Base-by-base conservation (phyloP, 305 asterid genomes). In the Fraxinus angustifolia region DNA sequence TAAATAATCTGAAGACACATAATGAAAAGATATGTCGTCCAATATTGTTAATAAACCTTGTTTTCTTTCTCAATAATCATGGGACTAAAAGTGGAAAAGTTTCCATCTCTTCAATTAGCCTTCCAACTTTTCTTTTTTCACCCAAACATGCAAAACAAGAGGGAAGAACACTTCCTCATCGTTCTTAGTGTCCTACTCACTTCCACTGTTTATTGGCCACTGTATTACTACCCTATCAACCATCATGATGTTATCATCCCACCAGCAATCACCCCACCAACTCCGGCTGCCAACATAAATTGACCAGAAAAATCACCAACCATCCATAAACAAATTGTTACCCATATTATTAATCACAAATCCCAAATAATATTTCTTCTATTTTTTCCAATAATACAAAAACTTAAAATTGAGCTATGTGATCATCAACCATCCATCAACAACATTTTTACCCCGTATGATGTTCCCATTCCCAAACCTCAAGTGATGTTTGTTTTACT, bases 381-480 rank as follows among this genome's bases (percentile, higher is more conserved):
- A 53, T 53, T 56, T 56, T 56, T n/a, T 53, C 65, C 26, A 53
- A n/a, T 23, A 23, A 62, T 21, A 26, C 35, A 11, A 65, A 65
- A 23, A 28, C 73, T 26, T 11, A 65, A 28, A 62, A 23, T 65
- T 26, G 31, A 65, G n/a, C 35, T 28, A 65, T 26, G 6, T 65
- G 73, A 65, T 8, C n/a, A 65, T 65, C 72, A 23, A 65, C n/a
- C 34, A 65, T 65, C 72, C 72, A 65, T 65, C 73, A 65, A 65
- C 34, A 2, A 10, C 34, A 10, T 23, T 26, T 3, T 65, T 56
- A 17, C 35, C 31, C 34, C 35, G 16, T 65, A 65, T 65, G 12
- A 28, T 62, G 35, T 62, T 11, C 26, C 6, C 21, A 16, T 45
- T 45, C 56, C 56, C 56, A 45, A 45, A 50, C 6, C 65, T 17